phyloP scores from a whole-genome alignment of 371 early-diverging fungal genomes.

The Mucor indicus region DNA sequence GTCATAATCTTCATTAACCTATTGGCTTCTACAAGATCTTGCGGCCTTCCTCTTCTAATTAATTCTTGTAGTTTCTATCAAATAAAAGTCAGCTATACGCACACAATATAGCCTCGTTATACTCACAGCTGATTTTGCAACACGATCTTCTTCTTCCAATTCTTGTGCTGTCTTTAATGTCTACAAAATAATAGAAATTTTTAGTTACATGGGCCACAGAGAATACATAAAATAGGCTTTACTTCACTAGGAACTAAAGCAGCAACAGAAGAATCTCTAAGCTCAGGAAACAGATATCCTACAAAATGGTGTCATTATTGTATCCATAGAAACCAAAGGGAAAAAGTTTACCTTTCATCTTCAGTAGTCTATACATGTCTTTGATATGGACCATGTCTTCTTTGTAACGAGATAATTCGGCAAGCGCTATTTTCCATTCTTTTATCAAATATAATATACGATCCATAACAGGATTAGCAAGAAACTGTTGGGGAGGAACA shows the following conservation, averaged over 20 bases:
- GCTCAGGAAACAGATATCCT: constrained; percentile 88
- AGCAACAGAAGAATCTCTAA: constrained; percentile 61
- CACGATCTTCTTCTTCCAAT: constrained; percentile 89
- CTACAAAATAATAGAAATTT: constrained; percentile 18
- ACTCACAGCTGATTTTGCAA: constrained; percentile 82
- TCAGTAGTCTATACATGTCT: constrained; percentile 87
- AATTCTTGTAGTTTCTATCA: constrained; percentile 92
- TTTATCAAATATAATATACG: constrained; percentile 89
- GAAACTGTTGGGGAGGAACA: constrained; percentile 18
- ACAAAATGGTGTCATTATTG: not conserved
- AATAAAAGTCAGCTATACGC: not conserved
- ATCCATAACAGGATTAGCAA: constrained; percentile 65
- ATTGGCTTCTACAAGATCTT: constrained; percentile 92
- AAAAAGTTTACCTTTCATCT: constrained; percentile 62
- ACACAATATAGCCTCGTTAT: not conserved
- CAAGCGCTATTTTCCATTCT: constrained; percentile 88
- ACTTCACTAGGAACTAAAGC: constrained; percentile 62
- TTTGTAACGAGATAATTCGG: constrained; percentile 76
- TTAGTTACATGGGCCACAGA: not conserved
- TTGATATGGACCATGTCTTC: constrained; percentile 89
- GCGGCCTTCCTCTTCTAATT: constrained; percentile 88
- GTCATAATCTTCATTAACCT: constrained; percentile 94
- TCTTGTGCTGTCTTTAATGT: constrained; percentile 84
- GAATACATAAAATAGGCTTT: constrained; percentile 10
- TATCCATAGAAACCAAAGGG: not conserved